phyloP scores from a whole-genome alignment of 176 grass and related monocot genomes.

The Puccinellia tenuiflora region DNA sequence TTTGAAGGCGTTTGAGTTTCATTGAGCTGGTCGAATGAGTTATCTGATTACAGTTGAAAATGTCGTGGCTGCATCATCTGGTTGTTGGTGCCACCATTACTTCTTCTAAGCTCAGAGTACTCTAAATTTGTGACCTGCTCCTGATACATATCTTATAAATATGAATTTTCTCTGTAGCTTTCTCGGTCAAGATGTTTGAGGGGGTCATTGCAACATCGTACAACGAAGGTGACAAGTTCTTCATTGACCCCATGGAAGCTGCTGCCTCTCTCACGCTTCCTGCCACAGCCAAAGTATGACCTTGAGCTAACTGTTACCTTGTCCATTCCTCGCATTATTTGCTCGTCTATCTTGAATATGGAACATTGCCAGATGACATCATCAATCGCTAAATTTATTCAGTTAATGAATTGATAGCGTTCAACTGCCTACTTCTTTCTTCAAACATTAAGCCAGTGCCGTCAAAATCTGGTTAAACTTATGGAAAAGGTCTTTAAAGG shows the following conservation, averaged over 20 bases:
- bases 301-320: not conserved
- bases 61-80: not conserved
- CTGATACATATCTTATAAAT: not conserved
- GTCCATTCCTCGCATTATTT: not conserved
- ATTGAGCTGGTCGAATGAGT: not conserved
- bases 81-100: not conserved
- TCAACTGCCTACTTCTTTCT: not conserved
- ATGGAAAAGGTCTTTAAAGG: not conserved
- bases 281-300: conserved; percentile 80
- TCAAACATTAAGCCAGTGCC: not conserved
- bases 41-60: not conserved
- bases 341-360: not conserved
- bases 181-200: conserved; percentile 93
- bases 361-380: not conserved
- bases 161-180: conserved; percentile 36
- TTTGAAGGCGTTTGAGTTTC: not conserved
- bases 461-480: not conserved
- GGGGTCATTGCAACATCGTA: conserved; percentile 84
- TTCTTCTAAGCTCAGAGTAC: not conserved
- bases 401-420: not conserved
- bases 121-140: not conserved
- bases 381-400: not conserved
- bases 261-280: conserved; percentile 84
- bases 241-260: conserved; percentile 82
- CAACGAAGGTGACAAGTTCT: conserved; percentile 77